Percentiles rank a stretch among this genome's conserved stretches.
Conservation (phyloP, 2,329 filamentous ascomycete species). For the Lomentospora prolificans region DNA sequence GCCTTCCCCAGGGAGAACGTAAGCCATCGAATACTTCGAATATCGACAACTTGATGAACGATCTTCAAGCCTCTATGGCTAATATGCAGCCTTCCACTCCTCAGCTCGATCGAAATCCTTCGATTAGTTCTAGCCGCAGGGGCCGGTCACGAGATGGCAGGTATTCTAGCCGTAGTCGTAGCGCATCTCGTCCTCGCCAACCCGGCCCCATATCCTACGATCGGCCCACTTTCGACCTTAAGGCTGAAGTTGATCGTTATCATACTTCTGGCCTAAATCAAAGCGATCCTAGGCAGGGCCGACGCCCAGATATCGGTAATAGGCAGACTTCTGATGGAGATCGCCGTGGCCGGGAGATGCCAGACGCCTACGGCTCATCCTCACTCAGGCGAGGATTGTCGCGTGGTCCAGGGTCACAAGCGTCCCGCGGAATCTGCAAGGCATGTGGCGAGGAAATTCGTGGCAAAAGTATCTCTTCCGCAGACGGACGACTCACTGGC, state of each 20-base stretch:
- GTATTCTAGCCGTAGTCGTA: slow-evolving; percentile 3
- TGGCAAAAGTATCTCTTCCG: slow-evolving; percentile 88
- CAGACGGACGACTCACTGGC: slow-evolving; percentile 82
- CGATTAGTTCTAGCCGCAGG: slow-evolving; percentile 3
- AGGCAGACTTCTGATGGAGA: background rate
- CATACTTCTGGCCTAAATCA: background rate
- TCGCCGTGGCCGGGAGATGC: background rate
- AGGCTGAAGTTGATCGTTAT: slow-evolving; percentile 5
- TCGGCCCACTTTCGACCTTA: background rate
- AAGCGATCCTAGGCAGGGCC: background rate
- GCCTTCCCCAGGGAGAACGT: slow-evolving; percentile 15
- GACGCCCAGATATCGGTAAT: background rate
- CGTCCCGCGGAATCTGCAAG: slow-evolving; percentile 67
- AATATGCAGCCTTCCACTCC: slow-evolving; percentile 21
- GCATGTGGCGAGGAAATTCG: slow-evolving; percentile 70
- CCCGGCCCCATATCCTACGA: background rate
- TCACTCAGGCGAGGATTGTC: slow-evolving; percentile 26
- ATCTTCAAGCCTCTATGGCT: slow-evolving; percentile 43
- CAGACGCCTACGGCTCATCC: slow-evolving; percentile 15
- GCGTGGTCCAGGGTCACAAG: slow-evolving; percentile 1
- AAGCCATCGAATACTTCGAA: slow-evolving; percentile 33
- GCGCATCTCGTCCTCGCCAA: background rate
- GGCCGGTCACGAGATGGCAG: slow-evolving; percentile 2
- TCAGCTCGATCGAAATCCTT: slow-evolving; percentile 6
- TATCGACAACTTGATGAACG: slow-evolving; percentile 44